These are phyloP conservation scores for Populus tremula DNA, from an alignment of 345 rosid genomes.

Conservation along the genomic window DNA sequence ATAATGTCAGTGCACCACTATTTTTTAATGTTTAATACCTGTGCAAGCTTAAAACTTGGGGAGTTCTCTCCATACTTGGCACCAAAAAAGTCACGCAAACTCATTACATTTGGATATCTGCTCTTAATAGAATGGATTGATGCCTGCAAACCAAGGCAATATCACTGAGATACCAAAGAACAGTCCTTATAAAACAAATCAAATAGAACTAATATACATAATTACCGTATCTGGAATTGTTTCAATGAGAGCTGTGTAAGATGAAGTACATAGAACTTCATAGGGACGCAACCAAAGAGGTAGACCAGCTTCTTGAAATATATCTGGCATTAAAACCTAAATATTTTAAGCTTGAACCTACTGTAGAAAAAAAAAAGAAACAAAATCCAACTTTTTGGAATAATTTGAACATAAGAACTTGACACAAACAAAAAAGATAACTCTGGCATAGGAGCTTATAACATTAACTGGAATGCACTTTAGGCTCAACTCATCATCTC, in stretches of 20 bases:
- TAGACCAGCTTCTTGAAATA: constrained; percentile 99
- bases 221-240: constrained; percentile 96
- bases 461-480: neutral
- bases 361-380: neutral
- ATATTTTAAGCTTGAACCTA: neutral
- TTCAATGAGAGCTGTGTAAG: constrained; percentile 97
- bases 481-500: neutral
- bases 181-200: constrained; percentile 4
- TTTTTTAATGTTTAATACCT: constrained; percentile 49
- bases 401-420: neutral
- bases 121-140: constrained; percentile 96
- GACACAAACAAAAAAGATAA: neutral
- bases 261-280: constrained; percentile 93
- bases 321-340: constrained; percentile 52
- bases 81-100: constrained; percentile 87
- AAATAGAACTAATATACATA: constrained; percentile 11
- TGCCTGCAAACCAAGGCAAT: constrained; percentile 56
- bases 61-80: constrained; percentile 87
- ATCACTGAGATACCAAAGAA: constrained; percentile 12
- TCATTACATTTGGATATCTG: constrained; percentile 76
- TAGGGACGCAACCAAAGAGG: constrained; percentile 99
- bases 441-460: neutral
- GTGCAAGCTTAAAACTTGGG: constrained; percentile 90
- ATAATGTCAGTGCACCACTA: neutral
- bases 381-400: neutral